Percentiles rank a stretch among this genome's conserved stretches.
phyloP scores from a whole-genome alignment of 306 rosid species.

The Malus asiatica region DNA sequence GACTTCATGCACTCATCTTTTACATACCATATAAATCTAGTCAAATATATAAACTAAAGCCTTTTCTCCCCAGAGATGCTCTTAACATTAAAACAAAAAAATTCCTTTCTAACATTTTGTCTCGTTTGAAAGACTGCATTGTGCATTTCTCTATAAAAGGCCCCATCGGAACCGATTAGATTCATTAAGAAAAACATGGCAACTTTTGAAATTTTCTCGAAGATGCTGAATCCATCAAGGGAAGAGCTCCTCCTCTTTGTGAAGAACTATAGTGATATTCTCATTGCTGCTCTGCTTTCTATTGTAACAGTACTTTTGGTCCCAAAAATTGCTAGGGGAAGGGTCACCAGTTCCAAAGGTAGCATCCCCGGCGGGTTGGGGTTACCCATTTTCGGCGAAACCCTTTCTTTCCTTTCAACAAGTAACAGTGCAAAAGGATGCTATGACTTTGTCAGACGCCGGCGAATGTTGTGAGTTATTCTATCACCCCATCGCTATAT shows the following conservation, averaged over 20 bases:
- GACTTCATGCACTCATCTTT: too few species aligned
- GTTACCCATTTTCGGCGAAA: slow-evolving; percentile 61
- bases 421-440: slow-evolving; percentile 57
- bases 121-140: not conserved
- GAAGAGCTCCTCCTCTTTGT: slow-evolving; percentile 30
- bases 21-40: too few species aligned
- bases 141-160: not conserved
- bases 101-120: not conserved
- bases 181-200: too few species aligned
- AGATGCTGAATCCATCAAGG: slow-evolving; percentile 33
- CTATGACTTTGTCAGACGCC: slow-evolving; percentile 65
- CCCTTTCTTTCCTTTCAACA: slow-evolving; percentile 65
- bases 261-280: slow-evolving; percentile 22
- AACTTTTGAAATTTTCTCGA: not conserved
- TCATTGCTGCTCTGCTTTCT: slow-evolving; percentile 24
- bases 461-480: slow-evolving; percentile 55
- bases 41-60: too few species aligned
- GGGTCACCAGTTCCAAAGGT: slow-evolving; percentile 12
- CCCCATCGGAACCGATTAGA: not conserved
- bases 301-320: slow-evolving; percentile 33
- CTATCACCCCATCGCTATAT: not conserved
- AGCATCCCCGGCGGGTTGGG: slow-evolving; percentile 57
- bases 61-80: too few species aligned
- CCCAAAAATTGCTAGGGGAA: slow-evolving; percentile 36
- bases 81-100: too few species aligned